Evolutionary conservation across 2,329 filamentous ascomycete genomes (phyloP).

Genomic region (Cladosporium sp.): DNA sequence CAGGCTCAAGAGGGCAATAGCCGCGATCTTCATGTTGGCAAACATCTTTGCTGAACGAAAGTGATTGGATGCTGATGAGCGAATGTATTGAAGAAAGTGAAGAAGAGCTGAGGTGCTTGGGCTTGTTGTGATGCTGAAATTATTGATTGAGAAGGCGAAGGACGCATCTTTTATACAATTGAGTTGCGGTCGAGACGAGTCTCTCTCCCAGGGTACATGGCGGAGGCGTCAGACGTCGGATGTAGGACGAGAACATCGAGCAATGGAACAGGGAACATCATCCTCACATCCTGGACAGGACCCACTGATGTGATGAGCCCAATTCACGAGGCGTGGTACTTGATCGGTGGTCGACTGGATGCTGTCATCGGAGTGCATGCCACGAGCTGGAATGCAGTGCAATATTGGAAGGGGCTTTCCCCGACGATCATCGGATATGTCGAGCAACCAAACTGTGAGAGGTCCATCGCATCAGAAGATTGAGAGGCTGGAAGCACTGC

Average conservation of each 20-base stretch:
- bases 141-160: neutral
- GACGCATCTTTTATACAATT: neutral
- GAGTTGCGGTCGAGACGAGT: neutral
- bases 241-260: neutral
- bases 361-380: neutral
- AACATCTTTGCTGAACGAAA: slow-evolving; percentile 1
- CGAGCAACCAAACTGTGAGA: neutral
- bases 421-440: neutral
- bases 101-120: neutral
- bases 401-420: slow-evolving; percentile 3
- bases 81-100: neutral
- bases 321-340: neutral
- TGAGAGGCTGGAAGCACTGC: neutral
- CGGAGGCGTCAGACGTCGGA: neutral
- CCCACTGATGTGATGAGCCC: slow-evolving; percentile 3
- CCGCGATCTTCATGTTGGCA: slow-evolving; percentile 6
- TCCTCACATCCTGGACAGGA: neutral
- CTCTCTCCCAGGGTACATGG: neutral
- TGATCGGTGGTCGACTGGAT: neutral
- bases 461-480: neutral
- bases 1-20: slow-evolving; percentile 4
- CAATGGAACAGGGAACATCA: neutral
- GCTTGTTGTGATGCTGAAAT: too few relatives aligned
- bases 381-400: neutral
- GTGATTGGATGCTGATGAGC: neutral